Conservation (phyloP, 768 basidiomycete species). For the Termitomyces sp. region DNA sequence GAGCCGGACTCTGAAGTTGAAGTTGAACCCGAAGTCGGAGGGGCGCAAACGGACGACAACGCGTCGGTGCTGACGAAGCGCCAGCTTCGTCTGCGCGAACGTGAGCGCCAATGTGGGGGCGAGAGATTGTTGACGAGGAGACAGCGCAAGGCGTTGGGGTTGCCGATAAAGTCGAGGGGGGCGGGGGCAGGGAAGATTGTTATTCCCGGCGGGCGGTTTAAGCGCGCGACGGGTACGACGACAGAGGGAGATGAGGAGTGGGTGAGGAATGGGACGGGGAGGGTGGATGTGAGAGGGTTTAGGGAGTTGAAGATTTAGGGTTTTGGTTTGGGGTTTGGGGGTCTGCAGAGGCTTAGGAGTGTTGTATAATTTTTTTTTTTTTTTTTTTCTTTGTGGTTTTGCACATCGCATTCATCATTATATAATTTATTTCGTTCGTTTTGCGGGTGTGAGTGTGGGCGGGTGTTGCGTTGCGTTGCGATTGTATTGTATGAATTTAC, state of each 20-base stretch:
- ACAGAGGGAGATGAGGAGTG: conserved; percentile 38
- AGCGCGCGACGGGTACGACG: conserved; percentile 25
- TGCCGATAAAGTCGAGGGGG: conserved; percentile 57
- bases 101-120: not conserved
- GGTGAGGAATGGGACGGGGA: conserved; percentile 65
- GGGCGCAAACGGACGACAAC: too few relatives aligned
- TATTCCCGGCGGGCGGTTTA: conserved; percentile 61
- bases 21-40: too few relatives aligned
- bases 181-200: conserved; percentile 56
- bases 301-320: conserved; percentile 67
- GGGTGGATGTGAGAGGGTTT: conserved; percentile 75
- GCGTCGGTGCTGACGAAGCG: not conserved
- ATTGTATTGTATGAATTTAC: too few relatives aligned
- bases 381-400: too few relatives aligned
- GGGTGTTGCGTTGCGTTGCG: too few relatives aligned
- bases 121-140: conserved; percentile 55
- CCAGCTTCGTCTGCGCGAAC: not conserved
- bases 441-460: too few relatives aligned
- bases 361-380: too few relatives aligned
- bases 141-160: conserved; percentile 63
- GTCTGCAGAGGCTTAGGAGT: too few relatives aligned
- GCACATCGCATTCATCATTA: too few relatives aligned
- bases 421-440: too few relatives aligned
- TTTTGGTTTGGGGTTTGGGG: too few relatives aligned
- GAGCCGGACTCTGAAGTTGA: not conserved